These are phyloP conservation scores for Penicillium egyptiacum DNA, from an alignment of 495 filamentous ascomycete species.

Conservation along the genomic window DNA sequence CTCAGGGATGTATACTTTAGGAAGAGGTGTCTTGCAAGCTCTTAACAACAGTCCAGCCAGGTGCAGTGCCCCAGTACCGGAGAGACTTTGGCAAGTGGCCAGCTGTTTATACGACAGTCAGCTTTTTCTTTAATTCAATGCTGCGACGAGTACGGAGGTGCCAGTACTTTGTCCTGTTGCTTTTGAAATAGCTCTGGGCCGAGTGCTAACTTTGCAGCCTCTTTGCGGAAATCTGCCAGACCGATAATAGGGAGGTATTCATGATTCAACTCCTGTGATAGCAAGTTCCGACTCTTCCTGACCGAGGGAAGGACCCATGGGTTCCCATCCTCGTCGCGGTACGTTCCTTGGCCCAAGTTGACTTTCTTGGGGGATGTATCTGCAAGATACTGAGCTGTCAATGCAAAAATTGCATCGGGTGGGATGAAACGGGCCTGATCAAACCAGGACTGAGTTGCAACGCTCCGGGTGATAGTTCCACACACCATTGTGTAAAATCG, in stretches of 20 bases:
- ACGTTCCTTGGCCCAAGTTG: constrained; percentile 40
- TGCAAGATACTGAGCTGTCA: constrained; percentile 34
- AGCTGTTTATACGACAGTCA: constrained; percentile 17
- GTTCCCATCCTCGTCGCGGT: constrained; percentile 39
- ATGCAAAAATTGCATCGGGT: constrained; percentile 39
- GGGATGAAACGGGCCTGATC: constrained; percentile 27
- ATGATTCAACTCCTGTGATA: constrained; percentile 10
- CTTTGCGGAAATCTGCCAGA: constrained; percentile 25
- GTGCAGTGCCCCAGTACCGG: constrained; percentile 82
- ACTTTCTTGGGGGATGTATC: constrained; percentile 35
- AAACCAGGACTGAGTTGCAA: constrained; percentile 19
- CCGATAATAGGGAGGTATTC: constrained; percentile 41
- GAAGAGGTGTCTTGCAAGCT: constrained; percentile 17
- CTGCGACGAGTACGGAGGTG: background rate
- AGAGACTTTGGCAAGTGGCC: constrained; percentile 64
- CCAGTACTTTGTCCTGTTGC: constrained; percentile 17
- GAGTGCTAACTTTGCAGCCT: constrained; percentile 24
- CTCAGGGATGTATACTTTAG: constrained; percentile 33
- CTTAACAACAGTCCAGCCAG: constrained; percentile 74
- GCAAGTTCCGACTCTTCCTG: constrained; percentile 16
- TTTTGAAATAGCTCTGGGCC: constrained; percentile 17
- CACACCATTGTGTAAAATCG: constrained; percentile 6
- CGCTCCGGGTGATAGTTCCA: background rate
- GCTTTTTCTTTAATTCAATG: background rate
- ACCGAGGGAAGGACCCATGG: constrained; percentile 46